Base-by-base conservation (phyloP, 495 filamentous ascomycete species). In the Tuber calosporum region DNA sequence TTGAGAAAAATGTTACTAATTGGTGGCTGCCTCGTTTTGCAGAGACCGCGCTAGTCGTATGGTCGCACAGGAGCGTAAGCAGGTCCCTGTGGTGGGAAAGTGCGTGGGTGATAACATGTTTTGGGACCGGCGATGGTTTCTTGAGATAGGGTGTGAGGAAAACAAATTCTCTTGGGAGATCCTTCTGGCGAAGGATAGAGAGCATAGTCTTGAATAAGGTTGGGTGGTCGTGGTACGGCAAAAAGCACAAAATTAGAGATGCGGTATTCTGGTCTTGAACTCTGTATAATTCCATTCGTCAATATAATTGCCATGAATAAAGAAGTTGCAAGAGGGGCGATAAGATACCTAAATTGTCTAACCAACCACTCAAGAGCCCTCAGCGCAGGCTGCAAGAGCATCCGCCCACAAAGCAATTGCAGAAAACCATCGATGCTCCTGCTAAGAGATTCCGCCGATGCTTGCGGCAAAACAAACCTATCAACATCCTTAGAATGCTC, bases 351-450 rank as follows among this genome's bases (percentile, higher is more conserved):
- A 76, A 98, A 99, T 73, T 93, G 87, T 79, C 95, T 86, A 41
- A 99, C 86, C 36, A 97, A 86, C 95, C 95, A 99, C 84, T 99
- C 96, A 42, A 97, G 85, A 6, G 93, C 92, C 78, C 94, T 97
- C 20, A 95, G 86, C 1, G 92, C 92, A 22, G 94, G 93, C 81
- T 88, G 93, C 62, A 99, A 84, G 39, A 93, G 86, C 48, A 99
- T 76, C 67, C 90, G 86, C n/a, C 88, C 87, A 36, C 91, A 89
- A 19, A 92, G 88, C 11, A 97, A 84, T 38, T 88, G 89, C 67
- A 99, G 85, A 79, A 98, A 98, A 6, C 87, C 86, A 75, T 95
- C 90, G 69, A 98, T 81, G 48, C 87, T 92, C 62, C 84, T 83
- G 83, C 97, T 89, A 42, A 99, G 86, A 66, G 91, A 90, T 75